Base-by-base conservation (phyloP, 225 moss, liverwort and hornwort genomes). In the Takakia lepidozioides region DNA sequence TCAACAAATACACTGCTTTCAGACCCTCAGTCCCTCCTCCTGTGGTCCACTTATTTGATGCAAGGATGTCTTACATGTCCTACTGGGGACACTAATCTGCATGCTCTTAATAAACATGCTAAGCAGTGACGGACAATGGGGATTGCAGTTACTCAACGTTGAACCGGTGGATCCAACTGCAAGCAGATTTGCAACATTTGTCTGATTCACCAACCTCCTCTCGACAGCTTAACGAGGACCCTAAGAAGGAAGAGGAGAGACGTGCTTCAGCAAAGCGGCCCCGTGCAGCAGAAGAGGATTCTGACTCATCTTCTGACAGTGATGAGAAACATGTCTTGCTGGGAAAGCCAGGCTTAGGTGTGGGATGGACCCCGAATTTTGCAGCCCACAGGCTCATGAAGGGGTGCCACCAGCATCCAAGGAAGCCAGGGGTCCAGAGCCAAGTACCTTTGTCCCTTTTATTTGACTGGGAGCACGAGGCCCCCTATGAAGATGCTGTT, bases 121-220 rank as follows among this genome's bases (percentile, higher is more conserved):
- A 11, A 32, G 7, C 8, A 32, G 32, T 11, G 7, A 32, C 32
- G 7, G 1, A 48, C 7, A 42, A 55, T 51, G 55, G 15, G 29
- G 62, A 32, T 58, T 65, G 59, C 82, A 98, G 95, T 27, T 87
- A 80, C 64, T 66, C 91, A 26, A 83, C 91, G 21, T 74, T 99
- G 43, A 82, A 99, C 65, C 85, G 98, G 54, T 99, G 98, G 98
- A 91, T 99, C 66, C 87, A 99, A 67, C 82, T 91, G 63, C 91
- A 99, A 72, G 87, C 85, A 49, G 85, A 88, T 65, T 62, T 81
- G 27, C 85, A 99, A 67, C 75, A 84, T 53, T 51, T 99, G 35
- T 74, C 83, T 15, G 78, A 87, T 32, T 82, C 80, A 40, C 67
- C 90, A 27, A 80, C 70, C 38, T 86, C 81, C 58, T 70, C 78